Evolutionary conservation across 257 asterid species (phyloP).

Genomic region (Nicotiana undulata): DNA sequence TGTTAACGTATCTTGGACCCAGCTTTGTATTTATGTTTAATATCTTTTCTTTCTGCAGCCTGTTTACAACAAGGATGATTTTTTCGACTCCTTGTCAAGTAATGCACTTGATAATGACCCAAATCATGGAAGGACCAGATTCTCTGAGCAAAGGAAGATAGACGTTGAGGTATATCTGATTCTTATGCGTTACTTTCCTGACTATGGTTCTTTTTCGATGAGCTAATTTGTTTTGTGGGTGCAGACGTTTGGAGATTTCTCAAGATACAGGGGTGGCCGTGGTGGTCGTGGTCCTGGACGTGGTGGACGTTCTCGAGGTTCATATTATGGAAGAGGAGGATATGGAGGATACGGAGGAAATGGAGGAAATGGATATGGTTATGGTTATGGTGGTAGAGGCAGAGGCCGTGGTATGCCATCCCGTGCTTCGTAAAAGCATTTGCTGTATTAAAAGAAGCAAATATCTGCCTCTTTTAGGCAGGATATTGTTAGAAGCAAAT

Average conservation of each 20-base stretch:
- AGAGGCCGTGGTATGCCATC: conserved; percentile 55
- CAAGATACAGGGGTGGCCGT: conserved; percentile 82
- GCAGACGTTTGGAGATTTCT: conserved; percentile 92
- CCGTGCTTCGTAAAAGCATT: conserved; percentile 27
- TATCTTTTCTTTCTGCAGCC: conserved; percentile 41
- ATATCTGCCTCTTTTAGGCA: conserved; percentile 6
- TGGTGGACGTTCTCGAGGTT: conserved; percentile 72
- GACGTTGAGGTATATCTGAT: conserved; percentile 67
- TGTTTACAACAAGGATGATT: conserved; percentile 82
- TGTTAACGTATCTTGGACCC: neutral
- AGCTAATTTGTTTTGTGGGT: conserved; percentile 17
- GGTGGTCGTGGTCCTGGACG: conserved; percentile 78
- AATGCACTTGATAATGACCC: conserved; percentile 39
- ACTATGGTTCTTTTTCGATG: neutral
- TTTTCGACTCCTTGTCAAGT: conserved; percentile 75
- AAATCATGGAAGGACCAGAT: conserved; percentile 70
- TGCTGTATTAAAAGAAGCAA: conserved; percentile 11
- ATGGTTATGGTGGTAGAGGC: conserved; percentile 42
- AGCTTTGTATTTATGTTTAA: neutral
- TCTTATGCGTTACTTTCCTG: neutral
- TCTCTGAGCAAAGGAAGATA: conserved; percentile 87
- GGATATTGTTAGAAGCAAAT: no score
- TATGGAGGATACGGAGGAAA: conserved; percentile 41
- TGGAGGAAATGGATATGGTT: conserved; percentile 46
- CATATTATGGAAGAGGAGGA: conserved; percentile 51